Conservation (phyloP, 768 basidiomycete genomes). For the Psilocybe cubensis region DNA sequence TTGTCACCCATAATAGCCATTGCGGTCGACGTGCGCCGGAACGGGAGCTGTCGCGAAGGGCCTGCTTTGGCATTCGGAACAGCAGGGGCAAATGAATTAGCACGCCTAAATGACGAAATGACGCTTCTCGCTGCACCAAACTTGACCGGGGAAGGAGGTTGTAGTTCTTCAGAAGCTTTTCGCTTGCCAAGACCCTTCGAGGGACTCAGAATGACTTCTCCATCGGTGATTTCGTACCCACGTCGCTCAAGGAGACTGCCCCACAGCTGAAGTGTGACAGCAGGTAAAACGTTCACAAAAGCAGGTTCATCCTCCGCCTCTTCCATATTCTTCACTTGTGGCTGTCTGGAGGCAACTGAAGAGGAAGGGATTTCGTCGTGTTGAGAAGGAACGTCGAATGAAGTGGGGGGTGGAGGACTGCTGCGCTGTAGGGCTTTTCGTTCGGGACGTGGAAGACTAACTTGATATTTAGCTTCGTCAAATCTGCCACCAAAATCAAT, state of each 20-base stretch:
- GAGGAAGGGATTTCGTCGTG: constrained; percentile 22
- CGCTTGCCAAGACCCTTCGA: constrained; percentile 38
- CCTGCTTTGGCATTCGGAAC: constrained; percentile 11
- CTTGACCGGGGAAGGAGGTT: constrained; percentile 16
- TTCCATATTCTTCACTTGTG: constrained; percentile 20
- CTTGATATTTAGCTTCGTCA: constrained; percentile 63
- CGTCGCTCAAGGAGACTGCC: constrained; percentile 65
- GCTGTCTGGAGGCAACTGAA: constrained; percentile 17
- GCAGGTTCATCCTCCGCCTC: constrained; percentile 63
- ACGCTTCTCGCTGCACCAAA: constrained; percentile 37
- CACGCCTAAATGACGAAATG: constrained; percentile 63
- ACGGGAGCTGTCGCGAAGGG: constrained; percentile 38
- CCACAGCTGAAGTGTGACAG: constrained; percentile 72
- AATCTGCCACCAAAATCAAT: constrained; percentile 76
- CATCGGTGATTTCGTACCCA: constrained; percentile 64
- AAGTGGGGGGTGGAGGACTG: constrained; percentile 23
- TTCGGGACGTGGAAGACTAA: constrained; percentile 62
- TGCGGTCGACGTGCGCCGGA: constrained; percentile 44
- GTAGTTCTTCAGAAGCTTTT: constrained; percentile 11
- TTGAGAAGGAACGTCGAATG: constrained; percentile 25
- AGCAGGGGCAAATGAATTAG: constrained; percentile 65
- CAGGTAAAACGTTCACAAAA: constrained; percentile 58
- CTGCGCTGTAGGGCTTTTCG: constrained; percentile 38
- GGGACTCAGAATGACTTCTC: constrained; percentile 65
- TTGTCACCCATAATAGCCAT: constrained; percentile 19